phyloP scores from a whole-genome alignment of 2,329 filamentous ascomycete genomes.

The Cordyceps militaris region DNA sequence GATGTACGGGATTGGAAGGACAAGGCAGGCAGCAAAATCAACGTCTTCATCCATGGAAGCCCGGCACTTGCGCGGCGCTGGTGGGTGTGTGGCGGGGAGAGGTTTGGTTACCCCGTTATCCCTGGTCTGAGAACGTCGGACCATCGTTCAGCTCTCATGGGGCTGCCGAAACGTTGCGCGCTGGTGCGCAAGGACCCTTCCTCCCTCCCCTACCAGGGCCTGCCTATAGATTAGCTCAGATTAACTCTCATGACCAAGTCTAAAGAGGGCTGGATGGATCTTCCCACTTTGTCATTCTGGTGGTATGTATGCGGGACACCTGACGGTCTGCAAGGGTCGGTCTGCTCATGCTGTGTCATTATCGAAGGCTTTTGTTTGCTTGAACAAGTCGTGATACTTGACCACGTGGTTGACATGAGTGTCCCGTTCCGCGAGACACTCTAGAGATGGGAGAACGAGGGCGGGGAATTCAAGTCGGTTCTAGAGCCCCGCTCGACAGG shows the following conservation, averaged over 20 bases:
- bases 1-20: no score
- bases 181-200: not conserved
- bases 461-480: not conserved
- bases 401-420: conserved; percentile 1
- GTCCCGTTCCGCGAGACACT: not conserved
- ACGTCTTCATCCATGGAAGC: no score
- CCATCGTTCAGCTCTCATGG: conserved; percentile 1
- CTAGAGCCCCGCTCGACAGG: not conserved
- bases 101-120: not conserved
- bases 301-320: not conserved
- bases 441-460: not conserved
- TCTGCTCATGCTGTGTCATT: not conserved
- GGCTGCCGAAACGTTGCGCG: not conserved
- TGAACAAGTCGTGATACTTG: not conserved
- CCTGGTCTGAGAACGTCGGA: not conserved
- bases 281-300: no score
- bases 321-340: not conserved
- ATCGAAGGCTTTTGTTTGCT: not conserved
- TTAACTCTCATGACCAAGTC: not conserved
- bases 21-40: no score
- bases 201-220: not conserved
- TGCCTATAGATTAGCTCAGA: not conserved
- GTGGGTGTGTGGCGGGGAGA: not conserved
- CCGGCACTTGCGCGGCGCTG: not conserved
- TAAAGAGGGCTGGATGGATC: no score